Conservation (phyloP, 805 yeast genomes). For the Lachancea kluyveri region DNA sequence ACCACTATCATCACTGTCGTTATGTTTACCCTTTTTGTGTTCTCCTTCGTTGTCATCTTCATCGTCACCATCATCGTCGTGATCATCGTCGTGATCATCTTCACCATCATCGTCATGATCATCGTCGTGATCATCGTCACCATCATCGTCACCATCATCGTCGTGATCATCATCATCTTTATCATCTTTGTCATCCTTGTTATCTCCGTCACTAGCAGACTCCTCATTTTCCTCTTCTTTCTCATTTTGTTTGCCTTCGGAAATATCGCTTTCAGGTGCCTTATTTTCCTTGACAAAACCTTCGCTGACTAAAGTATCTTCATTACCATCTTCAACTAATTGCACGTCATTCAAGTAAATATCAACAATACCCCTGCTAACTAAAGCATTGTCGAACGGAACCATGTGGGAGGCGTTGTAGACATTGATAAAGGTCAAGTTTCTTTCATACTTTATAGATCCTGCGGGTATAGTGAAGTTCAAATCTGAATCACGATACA, state of each 20-base stretch:
- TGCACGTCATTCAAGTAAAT: conserved; percentile 41
- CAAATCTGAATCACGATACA: conserved; percentile 25
- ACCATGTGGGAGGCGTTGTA: conserved; percentile 89
- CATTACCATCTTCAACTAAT: conserved; percentile 48
- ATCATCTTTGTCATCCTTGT: conserved; percentile 44
- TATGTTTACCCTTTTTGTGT: conserved; percentile 9
- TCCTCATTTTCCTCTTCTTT: conserved; percentile 66
- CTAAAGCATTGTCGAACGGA: conserved; percentile 71
- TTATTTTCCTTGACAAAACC: conserved; percentile 21
- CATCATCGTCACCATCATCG: conserved; percentile 9
- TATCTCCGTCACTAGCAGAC: conserved; percentile 40
- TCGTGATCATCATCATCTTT: conserved; percentile 38
- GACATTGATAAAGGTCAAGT: conserved; percentile 70
- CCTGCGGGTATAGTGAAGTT: conserved; percentile 35
- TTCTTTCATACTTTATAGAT: conserved; percentile 48
- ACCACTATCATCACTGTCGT: conserved; percentile 6
- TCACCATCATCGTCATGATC: conserved; percentile 36
- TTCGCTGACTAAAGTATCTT: conserved; percentile 34
- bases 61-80: conserved; percentile 47
- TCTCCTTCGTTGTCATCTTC: conserved; percentile 29
- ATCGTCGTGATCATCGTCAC: conserved; percentile 9
- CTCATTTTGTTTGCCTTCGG: conserved; percentile 63
- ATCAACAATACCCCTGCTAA: conserved; percentile 67
- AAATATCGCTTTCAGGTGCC: conserved; percentile 55
- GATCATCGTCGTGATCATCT: conserved; percentile 40